Base-by-base conservation (phyloP, 441 rosid species). In the Aquilaria agallochum region DNA sequence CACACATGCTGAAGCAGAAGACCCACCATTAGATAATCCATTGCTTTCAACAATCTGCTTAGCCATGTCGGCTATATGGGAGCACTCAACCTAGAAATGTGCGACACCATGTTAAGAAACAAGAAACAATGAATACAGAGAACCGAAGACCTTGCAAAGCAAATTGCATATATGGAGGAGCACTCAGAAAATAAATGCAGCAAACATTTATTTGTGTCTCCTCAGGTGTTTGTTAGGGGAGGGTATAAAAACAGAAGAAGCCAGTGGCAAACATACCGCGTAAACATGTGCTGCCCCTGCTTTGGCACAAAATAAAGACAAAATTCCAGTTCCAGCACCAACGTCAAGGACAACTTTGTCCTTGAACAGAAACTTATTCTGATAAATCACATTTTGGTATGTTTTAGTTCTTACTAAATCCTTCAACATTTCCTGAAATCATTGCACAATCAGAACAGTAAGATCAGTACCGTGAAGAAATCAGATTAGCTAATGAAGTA, bases 291-390 rank as follows among this genome's bases (percentile, higher is more conserved):
- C 83, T 1, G 98, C 98, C 52, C 98, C 98, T 2, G 97, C 99
- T 76, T 86, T 92, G 20, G 99, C 99, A 78, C 99, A 95, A 72
- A 95, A 92, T 51, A 95, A 72, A 71, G 99, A 95, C 71, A 95
- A 76, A 68, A 95, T 95, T 32, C 99, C 98, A 40, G 98, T 95
- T 58, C 99, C 99, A 52, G 99, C 97, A 68, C 99, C 99, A 68
- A 95, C 98, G 72, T 95, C 98, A 74, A 95, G 90, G 64, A 92
- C 95, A 59, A 95, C 77, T 72, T 95, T 95, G 80, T 89, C 76
- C 85, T 89, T 79, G 67, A 95, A 85, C 20, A 95, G 81, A 75
- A 95, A 95, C 78, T 81, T 88, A 78, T 95, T 95, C 56, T 85
- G 87, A 69, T 92, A 86, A 74, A 95, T 95, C 56, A 85, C 99